Percentiles rank a stretch among this genome's conserved stretches.
phyloP scores from a whole-genome alignment of 1,284 basidiomycete genomes.

The Cryptococcus sp. region DNA sequence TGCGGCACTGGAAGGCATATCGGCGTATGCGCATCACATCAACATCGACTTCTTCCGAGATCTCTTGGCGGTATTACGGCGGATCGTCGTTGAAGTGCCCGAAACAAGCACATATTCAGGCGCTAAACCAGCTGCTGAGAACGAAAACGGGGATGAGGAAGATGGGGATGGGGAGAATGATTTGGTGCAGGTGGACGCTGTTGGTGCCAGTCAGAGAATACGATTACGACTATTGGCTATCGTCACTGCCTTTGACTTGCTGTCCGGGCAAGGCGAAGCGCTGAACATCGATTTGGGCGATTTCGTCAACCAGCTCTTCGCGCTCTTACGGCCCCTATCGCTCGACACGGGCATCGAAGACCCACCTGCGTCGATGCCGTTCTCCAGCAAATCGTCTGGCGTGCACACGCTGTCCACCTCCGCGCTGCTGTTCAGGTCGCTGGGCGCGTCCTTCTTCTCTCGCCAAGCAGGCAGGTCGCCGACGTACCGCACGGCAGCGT shows the following conservation, averaged over 20 bases:
- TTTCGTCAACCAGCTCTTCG: constrained; percentile 67
- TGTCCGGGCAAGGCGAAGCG: constrained; percentile 97
- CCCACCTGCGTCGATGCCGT: constrained; percentile 40
- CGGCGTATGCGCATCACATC: constrained; percentile 91
- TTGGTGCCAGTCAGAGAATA: constrained; percentile 53
- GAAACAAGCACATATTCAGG: constrained; percentile 43
- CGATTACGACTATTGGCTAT: constrained; percentile 81
- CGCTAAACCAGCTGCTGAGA: constrained; percentile 37
- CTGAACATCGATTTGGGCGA: constrained; percentile 93
- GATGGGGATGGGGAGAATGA: constrained; percentile 53
- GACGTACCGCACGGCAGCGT: constrained; percentile 81
- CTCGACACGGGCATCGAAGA: constrained; percentile 58
- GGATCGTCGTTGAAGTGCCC: constrained; percentile 61
- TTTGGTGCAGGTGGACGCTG: constrained; percentile 46
- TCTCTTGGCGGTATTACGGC: constrained; percentile 81
- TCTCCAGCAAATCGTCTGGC: constrained; percentile 22
- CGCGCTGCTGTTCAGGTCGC: constrained; percentile 80
- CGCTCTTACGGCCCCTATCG: constrained; percentile 56
- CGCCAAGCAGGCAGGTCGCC: constrained; percentile 59
- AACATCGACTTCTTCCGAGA: constrained; percentile 99
- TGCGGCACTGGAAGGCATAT: constrained; percentile 86
- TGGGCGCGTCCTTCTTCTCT: constrained; percentile 76
- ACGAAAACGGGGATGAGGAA: constrained; percentile 50
- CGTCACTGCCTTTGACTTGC: constrained; percentile 91
- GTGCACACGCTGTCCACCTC: constrained; percentile 46